phyloP scores from a whole-genome alignment of 2,329 filamentous ascomycete species.

The Clarireedia monteithiana region DNA sequence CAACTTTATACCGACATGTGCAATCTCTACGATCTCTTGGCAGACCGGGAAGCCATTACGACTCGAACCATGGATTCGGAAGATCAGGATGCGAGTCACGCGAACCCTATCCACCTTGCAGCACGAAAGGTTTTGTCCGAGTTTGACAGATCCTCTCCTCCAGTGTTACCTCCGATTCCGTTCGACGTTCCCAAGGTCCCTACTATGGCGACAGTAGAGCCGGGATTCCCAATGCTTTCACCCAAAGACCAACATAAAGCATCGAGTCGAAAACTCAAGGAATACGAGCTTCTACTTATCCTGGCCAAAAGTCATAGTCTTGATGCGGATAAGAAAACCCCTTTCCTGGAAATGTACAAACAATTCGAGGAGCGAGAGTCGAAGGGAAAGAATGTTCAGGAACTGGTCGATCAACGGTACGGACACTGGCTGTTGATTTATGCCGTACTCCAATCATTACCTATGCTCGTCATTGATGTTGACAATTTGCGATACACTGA shows the following conservation, averaged over 20 bases:
- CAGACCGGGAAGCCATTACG: conserved; percentile 71
- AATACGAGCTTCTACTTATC: conserved; percentile 68
- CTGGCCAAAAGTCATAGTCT: conserved; percentile 77
- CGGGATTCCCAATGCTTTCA: conserved; percentile 55
- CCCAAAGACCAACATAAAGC: conserved; percentile 69
- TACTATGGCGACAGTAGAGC: conserved; percentile 55
- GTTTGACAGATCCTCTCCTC: conserved; percentile 82
- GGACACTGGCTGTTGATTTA: conserved; percentile 81
- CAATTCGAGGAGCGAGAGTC: conserved; percentile 64
- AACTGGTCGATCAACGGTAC: conserved; percentile 62
- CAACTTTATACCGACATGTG: conserved; percentile 82
- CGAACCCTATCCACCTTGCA: conserved; percentile 43
- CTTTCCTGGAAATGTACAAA: conserved; percentile 63
- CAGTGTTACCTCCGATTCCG: conserved; percentile 83
- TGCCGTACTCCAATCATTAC: conserved; percentile 67
- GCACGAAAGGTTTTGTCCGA: conserved; percentile 76
- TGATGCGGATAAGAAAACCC: conserved; percentile 52
- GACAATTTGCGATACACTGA: conserved; percentile 61
- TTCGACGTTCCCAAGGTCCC: conserved; percentile 82
- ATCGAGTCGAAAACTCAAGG: conserved; percentile 63
- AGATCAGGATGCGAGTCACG: conserved; percentile 40
- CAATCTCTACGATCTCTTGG: conserved; percentile 79
- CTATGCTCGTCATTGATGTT: conserved; percentile 70
- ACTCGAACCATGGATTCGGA: conserved; percentile 61
- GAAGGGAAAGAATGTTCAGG: conserved; percentile 53